Base-by-base conservation (phyloP, 306 rosid genomes). In the Malus sieversii region DNA sequence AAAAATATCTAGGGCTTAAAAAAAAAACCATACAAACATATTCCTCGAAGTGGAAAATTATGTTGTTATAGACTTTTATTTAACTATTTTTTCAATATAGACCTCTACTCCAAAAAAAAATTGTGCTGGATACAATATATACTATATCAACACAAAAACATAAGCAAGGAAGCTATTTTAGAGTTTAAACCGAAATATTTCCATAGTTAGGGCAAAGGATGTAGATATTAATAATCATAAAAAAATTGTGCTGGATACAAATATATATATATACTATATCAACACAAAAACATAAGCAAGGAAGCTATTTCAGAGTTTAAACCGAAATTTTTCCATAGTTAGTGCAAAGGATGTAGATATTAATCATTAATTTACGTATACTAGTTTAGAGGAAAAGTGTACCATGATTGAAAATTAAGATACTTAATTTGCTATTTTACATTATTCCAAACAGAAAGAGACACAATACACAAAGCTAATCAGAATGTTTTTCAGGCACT, bases 381-480 rank as follows among this genome's bases (percentile, higher is more conserved):
- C n/a, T 30, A 29, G 57, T 33, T 64, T 10, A 64, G n/a, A 8
- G 44, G 13, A 19, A 30, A 18, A 33, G 10, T 35, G 15, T 51
- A 20, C 14, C 8, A 32, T 10, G 29, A 61, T 60, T 60, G 18
- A 60, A 10, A 64, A 66, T 35, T 1, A 62, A 73, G 59, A 30
- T 27, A 60, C 42, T 25, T 42, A 73, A 9, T 10, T 12, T 62
- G n/a, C 70, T 33, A 29, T 61, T 15, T 45, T 74, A 62, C 70
- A 62, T 74, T 73, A 74, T 62, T 74, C 61, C 75, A 69, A 68
- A 69, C 75, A 77, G 40, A 69, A 75, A 44, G 30, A 27, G 10
- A 66, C 58, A 16, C 51, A 72, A 14, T 25, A 45, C 60, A 62
- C 61, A 46, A 53, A 38, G 22, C 33, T 68, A 29, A 74, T 45